These are phyloP conservation scores for Mrakia frigida DNA, from an alignment of 768 basidiomycete genomes.

Conservation along the genomic window DNA sequence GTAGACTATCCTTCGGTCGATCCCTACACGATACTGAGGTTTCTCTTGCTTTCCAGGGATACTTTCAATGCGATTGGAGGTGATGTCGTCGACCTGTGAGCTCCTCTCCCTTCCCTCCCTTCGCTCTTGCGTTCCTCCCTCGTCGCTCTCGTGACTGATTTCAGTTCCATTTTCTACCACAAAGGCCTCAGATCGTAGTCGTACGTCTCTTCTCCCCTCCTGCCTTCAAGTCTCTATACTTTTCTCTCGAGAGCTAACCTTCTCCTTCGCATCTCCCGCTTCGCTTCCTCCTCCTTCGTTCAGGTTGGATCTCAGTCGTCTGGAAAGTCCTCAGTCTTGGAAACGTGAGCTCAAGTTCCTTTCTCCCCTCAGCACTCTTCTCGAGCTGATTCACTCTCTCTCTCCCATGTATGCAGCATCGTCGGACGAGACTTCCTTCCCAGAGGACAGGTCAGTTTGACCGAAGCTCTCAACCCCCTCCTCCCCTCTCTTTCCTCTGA, in stretches of 20 bases:
- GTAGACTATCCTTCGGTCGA: conserved; percentile 39
- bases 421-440: conserved; percentile 66
- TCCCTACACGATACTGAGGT: conserved; percentile 67
- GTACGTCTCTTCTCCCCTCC: conserved; percentile 34
- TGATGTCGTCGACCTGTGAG: conserved; percentile 46
- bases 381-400: background rate
- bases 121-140: background rate
- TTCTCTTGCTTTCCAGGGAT: conserved; percentile 54
- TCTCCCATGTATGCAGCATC: conserved; percentile 54
- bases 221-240: background rate
- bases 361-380: background rate
- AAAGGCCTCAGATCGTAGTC: conserved; percentile 48
- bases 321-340: conserved; percentile 76
- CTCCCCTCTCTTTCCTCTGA: conserved; percentile 48
- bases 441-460: conserved; percentile 36
- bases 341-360: conserved; percentile 61
- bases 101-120: conserved; percentile 15
- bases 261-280: background rate
- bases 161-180: background rate
- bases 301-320: conserved; percentile 96
- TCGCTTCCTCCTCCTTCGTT: background rate
- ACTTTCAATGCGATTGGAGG: conserved; percentile 47
- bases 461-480: conserved; percentile 49
- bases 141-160: background rate
- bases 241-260: background rate